Conservation (phyloP, 176 grass and related monocot genomes). For the Otatea glauca region DNA sequence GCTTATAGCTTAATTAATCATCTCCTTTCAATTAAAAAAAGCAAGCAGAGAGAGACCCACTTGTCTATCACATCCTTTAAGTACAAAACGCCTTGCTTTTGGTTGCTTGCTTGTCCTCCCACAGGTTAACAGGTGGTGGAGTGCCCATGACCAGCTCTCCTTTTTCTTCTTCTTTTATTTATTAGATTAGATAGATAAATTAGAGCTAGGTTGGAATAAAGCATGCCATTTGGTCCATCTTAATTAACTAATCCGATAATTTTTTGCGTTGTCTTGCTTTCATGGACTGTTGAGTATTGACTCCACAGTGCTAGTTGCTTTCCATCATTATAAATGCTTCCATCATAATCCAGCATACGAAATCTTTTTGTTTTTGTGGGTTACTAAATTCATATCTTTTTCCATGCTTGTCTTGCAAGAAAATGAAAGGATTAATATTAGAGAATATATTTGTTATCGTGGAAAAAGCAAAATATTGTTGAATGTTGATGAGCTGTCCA, state of each 20-base stretch:
- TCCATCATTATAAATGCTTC: slow-evolving; percentile 25
- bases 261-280: slow-evolving; percentile 35
- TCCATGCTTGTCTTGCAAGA: slow-evolving; percentile 41
- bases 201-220: slow-evolving; percentile 52
- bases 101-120: slow-evolving; percentile 51
- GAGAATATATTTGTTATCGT: slow-evolving; percentile 6
- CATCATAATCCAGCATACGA: slow-evolving; percentile 40
- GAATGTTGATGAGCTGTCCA: slow-evolving; percentile 43
- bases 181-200: slow-evolving; percentile 41
- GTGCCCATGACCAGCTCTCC: slow-evolving; percentile 39
- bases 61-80: slow-evolving; percentile 53
- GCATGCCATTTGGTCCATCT: slow-evolving; percentile 29
- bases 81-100: slow-evolving; percentile 53
- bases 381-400: slow-evolving; percentile 18
- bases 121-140: slow-evolving; percentile 50
- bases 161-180: not conserved
- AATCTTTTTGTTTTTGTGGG: slow-evolving; percentile 5
- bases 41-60: slow-evolving; percentile 39
- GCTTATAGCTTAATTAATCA: slow-evolving; percentile 26
- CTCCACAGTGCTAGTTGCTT: slow-evolving; percentile 26
- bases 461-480: slow-evolving; percentile 28
- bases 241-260: slow-evolving; percentile 50
- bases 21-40: slow-evolving; percentile 1
- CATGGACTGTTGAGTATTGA: slow-evolving; percentile 42
- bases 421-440: slow-evolving; percentile 43